Evolutionary conservation across 768 basidiomycete species (phyloP).

Genomic region (Cystobasidium onofrii): DNA sequence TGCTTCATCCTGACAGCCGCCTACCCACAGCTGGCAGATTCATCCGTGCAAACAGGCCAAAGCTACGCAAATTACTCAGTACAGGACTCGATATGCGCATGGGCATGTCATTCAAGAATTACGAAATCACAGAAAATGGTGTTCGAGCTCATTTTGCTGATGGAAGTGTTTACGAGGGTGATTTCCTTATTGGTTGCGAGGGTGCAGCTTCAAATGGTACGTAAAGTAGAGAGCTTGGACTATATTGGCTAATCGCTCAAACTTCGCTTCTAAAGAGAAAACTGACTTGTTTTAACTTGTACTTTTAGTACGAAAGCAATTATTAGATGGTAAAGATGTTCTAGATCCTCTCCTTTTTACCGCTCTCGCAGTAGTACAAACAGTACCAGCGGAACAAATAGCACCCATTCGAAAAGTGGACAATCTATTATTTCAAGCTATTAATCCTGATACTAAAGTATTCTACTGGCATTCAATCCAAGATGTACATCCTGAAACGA

Average conservation of each 20-base stretch:
- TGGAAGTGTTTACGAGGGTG: background rate
- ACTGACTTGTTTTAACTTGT: no score
- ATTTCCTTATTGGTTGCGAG: constrained; percentile 19
- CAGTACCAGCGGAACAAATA: background rate
- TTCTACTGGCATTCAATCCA: constrained; percentile 26
- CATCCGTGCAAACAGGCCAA: constrained; percentile 21
- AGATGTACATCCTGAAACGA: background rate
- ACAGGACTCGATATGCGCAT: constrained; percentile 14
- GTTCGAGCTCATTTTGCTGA: constrained; percentile 20
- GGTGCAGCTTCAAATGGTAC: constrained; percentile 17
- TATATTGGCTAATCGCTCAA: no score
- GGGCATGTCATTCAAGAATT: constrained; percentile 11
- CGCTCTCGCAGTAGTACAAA: constrained; percentile 17
- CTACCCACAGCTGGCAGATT: constrained; percentile 6
- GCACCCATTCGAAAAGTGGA: constrained; percentile 22
- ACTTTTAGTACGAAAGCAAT: constrained; percentile 19
- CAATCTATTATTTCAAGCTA: constrained; percentile 13
- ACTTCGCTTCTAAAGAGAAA: no score
- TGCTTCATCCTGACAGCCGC: background rate
- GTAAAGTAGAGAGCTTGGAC: no score
- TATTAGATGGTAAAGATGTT: background rate
- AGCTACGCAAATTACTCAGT: constrained; percentile 6
- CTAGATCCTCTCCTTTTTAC: constrained; percentile 10
- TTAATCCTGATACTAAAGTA: constrained; percentile 15
- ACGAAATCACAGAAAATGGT: constrained; percentile 12